Evolutionary conservation across 139 green algal genomes (phyloP).

Genomic region (Tetraselmis chui): DNA sequence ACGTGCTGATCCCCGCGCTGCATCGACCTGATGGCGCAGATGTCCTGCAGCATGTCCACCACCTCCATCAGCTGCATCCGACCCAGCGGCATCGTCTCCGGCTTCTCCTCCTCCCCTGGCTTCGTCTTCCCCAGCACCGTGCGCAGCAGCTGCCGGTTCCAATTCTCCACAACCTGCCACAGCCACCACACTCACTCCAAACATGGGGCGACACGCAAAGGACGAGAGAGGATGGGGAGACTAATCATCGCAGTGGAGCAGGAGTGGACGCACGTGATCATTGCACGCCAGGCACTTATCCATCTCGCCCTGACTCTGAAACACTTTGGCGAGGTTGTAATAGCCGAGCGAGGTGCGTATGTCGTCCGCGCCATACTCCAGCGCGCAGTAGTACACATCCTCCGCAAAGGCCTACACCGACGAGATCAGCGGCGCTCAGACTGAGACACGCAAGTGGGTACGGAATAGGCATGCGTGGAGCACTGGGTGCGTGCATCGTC

Average conservation of each 20-base stretch:
- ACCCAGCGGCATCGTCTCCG: conserved; percentile 33
- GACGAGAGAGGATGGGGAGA: too few species aligned
- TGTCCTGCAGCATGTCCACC: conserved; percentile 68
- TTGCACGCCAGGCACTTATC: conserved; percentile 26
- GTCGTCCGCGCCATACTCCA: conserved; percentile 70
- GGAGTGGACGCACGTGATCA: conserved; percentile 13
- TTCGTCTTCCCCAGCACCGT: not conserved
- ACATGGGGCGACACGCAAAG: too few species aligned
- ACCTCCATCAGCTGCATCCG: conserved; percentile 59
- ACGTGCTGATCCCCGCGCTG: conserved; percentile 28
- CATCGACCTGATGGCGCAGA: conserved; percentile 19
- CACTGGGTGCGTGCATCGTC: too few species aligned
- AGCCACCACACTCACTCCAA: too few species aligned
- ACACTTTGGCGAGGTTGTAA: conserved; percentile 80
- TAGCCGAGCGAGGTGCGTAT: conserved; percentile 64
- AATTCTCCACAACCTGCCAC: not conserved
- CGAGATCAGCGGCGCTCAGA: too few species aligned
- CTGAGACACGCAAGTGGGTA: too few species aligned
- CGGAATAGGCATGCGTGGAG: too few species aligned
- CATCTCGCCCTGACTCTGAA: conserved; percentile 31
- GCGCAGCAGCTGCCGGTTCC: not conserved
- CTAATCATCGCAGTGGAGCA: not conserved
- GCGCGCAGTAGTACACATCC: conserved; percentile 71
- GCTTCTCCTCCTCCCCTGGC: not conserved
- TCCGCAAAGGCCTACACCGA: conserved; percentile 41